Evolutionary conservation across 2,329 filamentous ascomycete species (phyloP).

Genomic region (Pezicula neosporulosa): DNA sequence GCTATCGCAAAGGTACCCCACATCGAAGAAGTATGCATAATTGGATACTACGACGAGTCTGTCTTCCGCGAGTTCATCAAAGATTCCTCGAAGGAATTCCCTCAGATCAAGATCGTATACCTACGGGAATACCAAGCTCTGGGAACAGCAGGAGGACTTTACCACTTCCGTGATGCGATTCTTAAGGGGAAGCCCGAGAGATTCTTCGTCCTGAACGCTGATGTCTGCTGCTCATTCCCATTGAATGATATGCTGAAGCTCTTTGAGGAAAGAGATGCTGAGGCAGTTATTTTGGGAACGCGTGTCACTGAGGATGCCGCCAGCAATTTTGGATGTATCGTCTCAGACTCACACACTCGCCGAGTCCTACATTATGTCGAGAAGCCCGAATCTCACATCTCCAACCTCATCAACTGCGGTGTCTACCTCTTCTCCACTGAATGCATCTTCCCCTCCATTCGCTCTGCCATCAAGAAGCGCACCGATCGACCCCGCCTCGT

Average conservation of each 20-base stretch:
- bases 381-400: slow-evolving; percentile 97
- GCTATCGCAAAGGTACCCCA: slow-evolving; percentile 87
- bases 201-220: slow-evolving; percentile 96
- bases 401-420: slow-evolving; percentile 98
- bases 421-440: slow-evolving; percentile 97
- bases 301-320: slow-evolving; percentile 87
- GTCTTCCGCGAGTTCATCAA: slow-evolving; percentile 99
- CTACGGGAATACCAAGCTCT: slow-evolving; percentile 95
- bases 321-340: slow-evolving; percentile 96
- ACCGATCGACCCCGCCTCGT: slow-evolving; percentile 85
- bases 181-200: slow-evolving; percentile 92
- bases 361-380: slow-evolving; percentile 98
- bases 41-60: slow-evolving; percentile 97
- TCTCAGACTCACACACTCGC: slow-evolving; percentile 88
- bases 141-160: slow-evolving; percentile 92
- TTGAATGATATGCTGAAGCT: slow-evolving; percentile 92
- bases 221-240: slow-evolving; percentile 98
- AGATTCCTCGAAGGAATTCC: slow-evolving; percentile 79
- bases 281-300: slow-evolving; percentile 94
- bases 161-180: slow-evolving; percentile 99
- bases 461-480: slow-evolving; percentile 90
- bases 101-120: slow-evolving; percentile 87
- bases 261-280: slow-evolving; percentile 91
- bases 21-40: slow-evolving; percentile 94
- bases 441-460: slow-evolving; percentile 94